Base-by-base conservation (phyloP, 306 rosid genomes). In the Casuarina cunninghamiana region DNA sequence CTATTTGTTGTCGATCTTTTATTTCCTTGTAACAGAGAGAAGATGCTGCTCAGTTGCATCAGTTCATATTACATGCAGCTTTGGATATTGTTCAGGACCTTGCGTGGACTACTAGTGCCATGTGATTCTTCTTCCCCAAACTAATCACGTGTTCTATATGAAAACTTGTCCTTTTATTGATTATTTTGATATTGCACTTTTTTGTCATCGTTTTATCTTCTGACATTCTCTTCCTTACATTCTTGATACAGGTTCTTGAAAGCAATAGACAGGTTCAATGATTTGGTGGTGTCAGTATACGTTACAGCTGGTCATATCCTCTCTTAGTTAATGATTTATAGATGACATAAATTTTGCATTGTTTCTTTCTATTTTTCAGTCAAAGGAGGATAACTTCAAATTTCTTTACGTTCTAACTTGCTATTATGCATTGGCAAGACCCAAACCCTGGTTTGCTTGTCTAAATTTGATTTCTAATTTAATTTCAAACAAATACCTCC, bases 231-330 rank as follows among this genome's bases (percentile, higher is more conserved):
- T 11, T 43, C 65, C 74, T 71, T 78, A 46, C 42, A 75, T 79
- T 75, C 76, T 79, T 76, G 77, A n/a, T 86, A 87, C 88, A 95
- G 98, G 98, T 92, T 85, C 90, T 83, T 92, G 92, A 95, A 95
- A 86, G 88, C 97, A 5, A 88, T 95, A 42, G 97, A 95, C 81
- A 91, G 98, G 76, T 95, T 92, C 78, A 95, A 92, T 76, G 98
- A 95, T 71, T 82, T 95, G 69, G 88, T 89, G 86, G 97, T 95
- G 63, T 95, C 98, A 0, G 97, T 93, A 15, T 95, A 95, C 63
- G 97, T 95, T 78, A 95, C 98, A 13, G 98, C 98, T 83, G 97
- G 95, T 88, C 98, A 95, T 95, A 95, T 92, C 98, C 98, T 95
- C 50, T 74, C 71, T 26, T 68, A 61, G 10, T 50, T 74, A 58